These are phyloP conservation scores for Clonostachys sp. DNA, from an alignment of 2,329 filamentous ascomycete species.

Conservation along the genomic window DNA sequence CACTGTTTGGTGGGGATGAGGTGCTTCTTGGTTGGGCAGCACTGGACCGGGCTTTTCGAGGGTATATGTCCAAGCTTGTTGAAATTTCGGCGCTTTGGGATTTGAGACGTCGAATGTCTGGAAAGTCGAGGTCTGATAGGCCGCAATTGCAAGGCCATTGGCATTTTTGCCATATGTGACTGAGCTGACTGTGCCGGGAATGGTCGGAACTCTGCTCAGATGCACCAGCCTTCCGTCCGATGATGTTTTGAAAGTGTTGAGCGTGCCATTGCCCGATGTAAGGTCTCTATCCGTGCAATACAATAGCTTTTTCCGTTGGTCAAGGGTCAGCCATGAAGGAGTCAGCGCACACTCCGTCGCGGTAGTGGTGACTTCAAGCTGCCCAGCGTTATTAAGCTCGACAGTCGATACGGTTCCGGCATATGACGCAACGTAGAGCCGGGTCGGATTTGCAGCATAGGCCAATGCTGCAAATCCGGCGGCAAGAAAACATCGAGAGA, in stretches of 20 bases:
- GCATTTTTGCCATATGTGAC: conserved; percentile 34
- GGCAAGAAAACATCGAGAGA: background rate
- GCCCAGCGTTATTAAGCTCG: conserved; percentile 24
- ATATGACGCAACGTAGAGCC: conserved; percentile 44
- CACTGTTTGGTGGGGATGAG: conserved; percentile 62
- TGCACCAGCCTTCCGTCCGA: conserved; percentile 29
- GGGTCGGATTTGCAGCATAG: background rate
- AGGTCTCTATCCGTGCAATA: conserved; percentile 59
- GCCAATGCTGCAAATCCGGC: background rate
- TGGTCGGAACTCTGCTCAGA: conserved; percentile 25
- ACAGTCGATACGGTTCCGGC: conserved; percentile 42
- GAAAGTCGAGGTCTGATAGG: conserved; percentile 32
- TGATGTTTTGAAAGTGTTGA: conserved; percentile 34
- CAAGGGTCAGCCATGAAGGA: conserved; percentile 57
- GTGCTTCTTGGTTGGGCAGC: conserved; percentile 44
- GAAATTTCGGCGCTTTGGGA: conserved; percentile 22
- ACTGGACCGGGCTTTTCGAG: conserved; percentile 28
- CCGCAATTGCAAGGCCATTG: conserved; percentile 33
- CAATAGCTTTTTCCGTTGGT: conserved; percentile 32
- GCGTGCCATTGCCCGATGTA: conserved; percentile 34
- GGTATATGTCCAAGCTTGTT: conserved; percentile 32
- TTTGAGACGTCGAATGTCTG: conserved; percentile 38
- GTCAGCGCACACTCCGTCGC: conserved; percentile 43
- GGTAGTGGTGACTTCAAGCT: conserved; percentile 32
- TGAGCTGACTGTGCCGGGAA: conserved; percentile 36